Evolutionary conservation across 1,284 basidiomycete genomes (phyloP).

Genomic region (Trichosporon sp.): DNA sequence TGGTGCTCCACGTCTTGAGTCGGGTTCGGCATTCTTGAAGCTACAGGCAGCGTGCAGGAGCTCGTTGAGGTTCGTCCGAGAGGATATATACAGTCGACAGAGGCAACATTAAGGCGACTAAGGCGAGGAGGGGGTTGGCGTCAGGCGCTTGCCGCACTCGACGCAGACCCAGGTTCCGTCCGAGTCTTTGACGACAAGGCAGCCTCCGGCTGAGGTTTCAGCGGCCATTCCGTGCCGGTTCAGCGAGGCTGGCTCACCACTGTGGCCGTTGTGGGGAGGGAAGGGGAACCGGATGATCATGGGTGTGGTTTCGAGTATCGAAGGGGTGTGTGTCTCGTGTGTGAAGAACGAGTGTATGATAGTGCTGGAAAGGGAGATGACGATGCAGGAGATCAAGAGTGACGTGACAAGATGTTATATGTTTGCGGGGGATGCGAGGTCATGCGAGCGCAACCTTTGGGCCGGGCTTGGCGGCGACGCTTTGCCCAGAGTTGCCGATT

Average conservation of each 20-base stretch:
- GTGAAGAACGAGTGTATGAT: neutral
- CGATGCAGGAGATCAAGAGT: neutral
- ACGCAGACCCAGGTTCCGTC: slow-evolving; percentile 6
- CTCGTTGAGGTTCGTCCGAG: neutral
- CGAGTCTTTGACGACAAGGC: neutral
- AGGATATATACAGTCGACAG: neutral
- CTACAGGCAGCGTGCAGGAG: neutral
- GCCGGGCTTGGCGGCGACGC: neutral
- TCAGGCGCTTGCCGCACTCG: slow-evolving; percentile 1
- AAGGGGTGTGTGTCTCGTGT: neutral
- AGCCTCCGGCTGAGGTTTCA: neutral
- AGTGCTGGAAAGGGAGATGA: neutral
- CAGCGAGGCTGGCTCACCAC: neutral
- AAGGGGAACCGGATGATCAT: neutral
- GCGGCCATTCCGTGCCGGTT: neutral
- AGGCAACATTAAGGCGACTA: neutral
- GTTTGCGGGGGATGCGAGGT: neutral
- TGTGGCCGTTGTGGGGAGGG: neutral
- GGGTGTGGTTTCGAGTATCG: neutral
- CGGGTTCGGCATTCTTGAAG: neutral
- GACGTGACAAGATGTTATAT: neutral
- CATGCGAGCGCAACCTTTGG: too few relatives aligned
- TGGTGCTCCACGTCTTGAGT: neutral
- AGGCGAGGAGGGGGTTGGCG: neutral
- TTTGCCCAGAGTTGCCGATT: neutral